Base-by-base conservation (phyloP, 106 monocot species). In the Allium sativum region DNA sequence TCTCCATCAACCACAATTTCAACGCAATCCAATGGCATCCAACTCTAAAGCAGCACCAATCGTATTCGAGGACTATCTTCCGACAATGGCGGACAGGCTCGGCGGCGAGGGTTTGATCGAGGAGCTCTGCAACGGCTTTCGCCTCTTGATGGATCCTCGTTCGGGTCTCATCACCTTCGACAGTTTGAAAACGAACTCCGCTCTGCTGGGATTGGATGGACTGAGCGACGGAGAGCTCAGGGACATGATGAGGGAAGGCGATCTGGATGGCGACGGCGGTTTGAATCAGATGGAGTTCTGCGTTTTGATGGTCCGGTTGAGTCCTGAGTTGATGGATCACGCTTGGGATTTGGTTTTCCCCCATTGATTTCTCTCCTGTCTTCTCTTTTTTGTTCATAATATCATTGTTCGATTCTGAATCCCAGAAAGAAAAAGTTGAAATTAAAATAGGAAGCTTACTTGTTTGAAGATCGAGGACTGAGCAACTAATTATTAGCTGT, bases 281-380 rank as follows among this genome's bases (percentile, higher is more conserved):
- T 48, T 73, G 10, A 73, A n/a, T 56, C 52, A 73, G 73, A 73
- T 66, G 66, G 73, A 73, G 66, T 73, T 73, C 14, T 73, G 73
- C 50, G 66, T 66, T 47, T 58, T 73, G 58, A 73, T 73, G 73
- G 73, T 73, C 42, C 47, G 59, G 19, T 59, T 73, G 12, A 73
- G 73, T 43, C 73, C 73, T n/a, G 73, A 66, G 21, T 20, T 73
- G 14, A 73, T 73, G 73, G 59, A 66, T 12, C 65, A 66, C 1
- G 52, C 66, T 17, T 42, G 20, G 45, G 7, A 61, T 40, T 40
- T 31, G 40, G 58, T 58, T 50, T 50, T 50, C 31, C 31, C 2
- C 31, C 31, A 31, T 31, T 31, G 1, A 31, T 1, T 31, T 31
- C 31, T 31, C 31, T 31, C 31, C 5, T 31, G 31, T 31, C 5